phyloP scores from a whole-genome alignment of 1,139 yeast species.

The Saccharomycopsis phalli region DNA sequence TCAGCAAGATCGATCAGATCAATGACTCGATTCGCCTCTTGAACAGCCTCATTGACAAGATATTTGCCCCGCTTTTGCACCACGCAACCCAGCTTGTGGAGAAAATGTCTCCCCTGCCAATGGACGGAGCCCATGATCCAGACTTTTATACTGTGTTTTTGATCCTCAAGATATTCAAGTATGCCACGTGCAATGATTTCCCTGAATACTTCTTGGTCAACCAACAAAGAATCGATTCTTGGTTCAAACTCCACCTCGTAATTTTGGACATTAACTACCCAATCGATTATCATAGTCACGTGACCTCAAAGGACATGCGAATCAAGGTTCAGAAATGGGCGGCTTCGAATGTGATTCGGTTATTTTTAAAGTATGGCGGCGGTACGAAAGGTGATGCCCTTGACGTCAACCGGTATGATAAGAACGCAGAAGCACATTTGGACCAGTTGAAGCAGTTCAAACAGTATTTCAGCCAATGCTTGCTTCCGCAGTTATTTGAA shows the following conservation, averaged over 20 bases:
- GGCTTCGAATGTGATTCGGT: slow-evolving; percentile 55
- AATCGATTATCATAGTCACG: background rate
- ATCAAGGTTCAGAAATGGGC: slow-evolving; percentile 66
- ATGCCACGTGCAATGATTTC: slow-evolving; percentile 44
- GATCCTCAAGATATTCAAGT: slow-evolving; percentile 58
- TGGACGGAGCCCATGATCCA: slow-evolving; percentile 31
- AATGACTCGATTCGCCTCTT: slow-evolving; percentile 39
- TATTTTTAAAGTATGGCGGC: slow-evolving; percentile 49
- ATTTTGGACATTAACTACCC: slow-evolving; percentile 28
- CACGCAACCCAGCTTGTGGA: slow-evolving; percentile 37
- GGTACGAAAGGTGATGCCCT: slow-evolving; percentile 30
- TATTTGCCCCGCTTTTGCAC: slow-evolving; percentile 48
- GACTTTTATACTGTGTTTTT: slow-evolving; percentile 30
- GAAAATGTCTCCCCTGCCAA: slow-evolving; percentile 36
- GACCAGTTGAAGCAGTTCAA: slow-evolving; percentile 7
- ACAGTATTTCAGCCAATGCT: slow-evolving; percentile 7
- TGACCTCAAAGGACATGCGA: slow-evolving; percentile 33
- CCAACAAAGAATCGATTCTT: slow-evolving; percentile 37
- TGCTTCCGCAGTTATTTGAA: slow-evolving; percentile 10
- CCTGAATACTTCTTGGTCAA: slow-evolving; percentile 48
- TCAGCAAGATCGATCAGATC: slow-evolving; percentile 11
- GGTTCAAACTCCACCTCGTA: slow-evolving; percentile 56
- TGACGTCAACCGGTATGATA: slow-evolving; percentile 10
- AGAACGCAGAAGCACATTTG: slow-evolving; percentile 14
- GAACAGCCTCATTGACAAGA: slow-evolving; percentile 26